These are phyloP conservation scores for Silene coronaria DNA, from an alignment of 179 eudicot species.

Conservation along the genomic window DNA sequence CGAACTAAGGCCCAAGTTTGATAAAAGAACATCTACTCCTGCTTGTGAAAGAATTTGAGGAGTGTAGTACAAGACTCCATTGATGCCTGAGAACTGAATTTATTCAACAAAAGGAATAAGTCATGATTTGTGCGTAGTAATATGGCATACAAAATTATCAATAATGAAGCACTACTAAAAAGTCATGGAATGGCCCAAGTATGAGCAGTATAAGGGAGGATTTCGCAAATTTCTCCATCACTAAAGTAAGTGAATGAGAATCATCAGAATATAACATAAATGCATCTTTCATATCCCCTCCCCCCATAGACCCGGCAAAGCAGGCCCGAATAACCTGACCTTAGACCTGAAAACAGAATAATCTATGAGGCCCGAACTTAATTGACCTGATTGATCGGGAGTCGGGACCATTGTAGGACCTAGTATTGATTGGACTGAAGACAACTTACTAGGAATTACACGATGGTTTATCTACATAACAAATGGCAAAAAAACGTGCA, in stretches of 20 bases:
- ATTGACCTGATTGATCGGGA: too few relatives aligned
- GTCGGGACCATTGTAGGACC: too few relatives aligned
- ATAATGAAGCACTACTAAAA: not conserved
- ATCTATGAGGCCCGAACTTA: too few relatives aligned
- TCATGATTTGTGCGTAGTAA: not conserved
- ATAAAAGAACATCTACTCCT: conserved; percentile 43
- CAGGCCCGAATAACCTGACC: too few relatives aligned
- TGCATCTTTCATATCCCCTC: too few relatives aligned
- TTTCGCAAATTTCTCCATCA: not conserved
- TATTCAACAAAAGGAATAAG: not conserved
- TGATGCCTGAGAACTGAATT: conserved; percentile 46
- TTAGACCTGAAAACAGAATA: too few relatives aligned
- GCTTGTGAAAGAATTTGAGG: conserved; percentile 53
- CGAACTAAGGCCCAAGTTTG: conserved; percentile 36
- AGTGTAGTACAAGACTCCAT: conserved; percentile 50
- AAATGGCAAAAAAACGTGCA: too few relatives aligned
- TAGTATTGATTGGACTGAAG: too few relatives aligned
- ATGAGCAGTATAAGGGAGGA: not conserved
- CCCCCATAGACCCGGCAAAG: too few relatives aligned
- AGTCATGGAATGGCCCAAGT: not conserved
- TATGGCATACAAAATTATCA: not conserved
- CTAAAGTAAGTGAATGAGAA: not conserved
- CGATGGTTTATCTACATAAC: too few relatives aligned
- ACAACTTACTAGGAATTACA: too few relatives aligned
- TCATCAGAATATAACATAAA: too few relatives aligned